Percentiles rank a stretch among this genome's conserved stretches.
Evolutionary conservation across 1,284 basidiomycete genomes (phyloP).

Genomic region (Trametes hirsuta): DNA sequence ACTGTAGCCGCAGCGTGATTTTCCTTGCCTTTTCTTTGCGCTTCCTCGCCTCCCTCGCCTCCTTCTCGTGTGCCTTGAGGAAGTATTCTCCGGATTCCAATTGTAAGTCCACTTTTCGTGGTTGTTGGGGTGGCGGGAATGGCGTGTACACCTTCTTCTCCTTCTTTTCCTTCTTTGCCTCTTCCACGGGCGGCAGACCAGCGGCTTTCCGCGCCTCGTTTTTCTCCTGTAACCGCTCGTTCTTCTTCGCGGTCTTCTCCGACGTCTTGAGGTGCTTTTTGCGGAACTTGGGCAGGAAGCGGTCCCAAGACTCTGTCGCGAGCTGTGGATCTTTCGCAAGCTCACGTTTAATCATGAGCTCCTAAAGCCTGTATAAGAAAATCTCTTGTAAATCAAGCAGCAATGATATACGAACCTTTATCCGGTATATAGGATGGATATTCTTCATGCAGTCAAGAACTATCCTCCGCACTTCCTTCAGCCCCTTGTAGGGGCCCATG

Average conservation of each 20-base stretch:
- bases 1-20: background rate
- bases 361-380: conserved; percentile 49
- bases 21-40: conserved; percentile 68
- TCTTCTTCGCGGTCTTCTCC: conserved; percentile 89
- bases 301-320: conserved; percentile 93
- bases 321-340: conserved; percentile 98
- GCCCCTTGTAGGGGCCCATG: conserved; percentile 94
- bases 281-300: conserved; percentile 97
- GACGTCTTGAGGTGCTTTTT: conserved; percentile 91
- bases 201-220: conserved; percentile 64
- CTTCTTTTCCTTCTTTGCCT: conserved; percentile 48
- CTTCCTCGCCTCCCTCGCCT: conserved; percentile 62
- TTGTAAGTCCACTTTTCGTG: conserved; percentile 94
- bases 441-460: conserved; percentile 99
- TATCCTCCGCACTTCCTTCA: conserved; percentile 96
- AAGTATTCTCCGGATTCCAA: conserved; percentile 98
- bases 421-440: conserved; percentile 98
- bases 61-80: conserved; percentile 86
- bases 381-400: background rate
- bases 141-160: conserved; percentile 98
- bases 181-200: conserved; percentile 49
- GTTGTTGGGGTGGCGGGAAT: conserved; percentile 94
- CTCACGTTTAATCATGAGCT: conserved; percentile 98
- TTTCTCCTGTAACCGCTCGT: conserved; percentile 62
- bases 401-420: conserved; percentile 68